phyloP scores from a whole-genome alignment of 2,329 filamentous ascomycete genomes.

The Mycogone perniciosa region DNA sequence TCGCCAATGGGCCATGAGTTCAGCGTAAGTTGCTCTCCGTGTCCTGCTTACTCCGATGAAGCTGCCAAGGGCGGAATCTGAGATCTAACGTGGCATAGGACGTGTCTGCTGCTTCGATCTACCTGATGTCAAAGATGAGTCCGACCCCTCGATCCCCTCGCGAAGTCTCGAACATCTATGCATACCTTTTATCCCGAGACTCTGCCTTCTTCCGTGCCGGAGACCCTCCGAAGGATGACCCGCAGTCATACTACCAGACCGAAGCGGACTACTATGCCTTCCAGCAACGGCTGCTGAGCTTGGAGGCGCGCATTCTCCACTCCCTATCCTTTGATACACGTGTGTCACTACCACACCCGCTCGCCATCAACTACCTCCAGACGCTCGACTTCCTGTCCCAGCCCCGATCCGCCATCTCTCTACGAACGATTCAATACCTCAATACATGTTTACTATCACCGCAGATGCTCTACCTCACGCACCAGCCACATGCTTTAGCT shows the following conservation, averaged over 20 bases:
- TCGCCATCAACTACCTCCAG: constrained; percentile 89
- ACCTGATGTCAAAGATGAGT: constrained; percentile 76
- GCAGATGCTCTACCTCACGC: constrained; percentile 83
- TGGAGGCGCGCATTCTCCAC: constrained; percentile 71
- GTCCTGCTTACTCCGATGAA: neutral
- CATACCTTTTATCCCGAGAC: constrained; percentile 63
- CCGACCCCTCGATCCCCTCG: constrained; percentile 68
- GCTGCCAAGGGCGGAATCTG: constrained; percentile 6
- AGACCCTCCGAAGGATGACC: constrained; percentile 30
- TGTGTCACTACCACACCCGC: constrained; percentile 75
- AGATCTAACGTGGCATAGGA: constrained; percentile 45
- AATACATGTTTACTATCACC: constrained; percentile 82
- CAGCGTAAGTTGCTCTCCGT: constrained; percentile 32
- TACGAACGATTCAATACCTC: constrained; percentile 67
- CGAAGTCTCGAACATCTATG: constrained; percentile 78
- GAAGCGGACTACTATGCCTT: constrained; percentile 65
- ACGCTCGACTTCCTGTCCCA: constrained; percentile 63
- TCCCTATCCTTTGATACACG: constrained; percentile 76
- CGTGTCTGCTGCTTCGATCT: constrained; percentile 74
- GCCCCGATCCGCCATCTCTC: constrained; percentile 48
- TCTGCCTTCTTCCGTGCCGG: constrained; percentile 48
- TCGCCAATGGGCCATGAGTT: constrained; percentile 54
- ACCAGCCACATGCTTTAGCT: constrained; percentile 80
- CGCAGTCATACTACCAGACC: constrained; percentile 60
- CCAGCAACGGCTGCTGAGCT: constrained; percentile 58